Evolutionary conservation across 805 yeast genomes (phyloP).

Genomic region (Candida railenensis): DNA sequence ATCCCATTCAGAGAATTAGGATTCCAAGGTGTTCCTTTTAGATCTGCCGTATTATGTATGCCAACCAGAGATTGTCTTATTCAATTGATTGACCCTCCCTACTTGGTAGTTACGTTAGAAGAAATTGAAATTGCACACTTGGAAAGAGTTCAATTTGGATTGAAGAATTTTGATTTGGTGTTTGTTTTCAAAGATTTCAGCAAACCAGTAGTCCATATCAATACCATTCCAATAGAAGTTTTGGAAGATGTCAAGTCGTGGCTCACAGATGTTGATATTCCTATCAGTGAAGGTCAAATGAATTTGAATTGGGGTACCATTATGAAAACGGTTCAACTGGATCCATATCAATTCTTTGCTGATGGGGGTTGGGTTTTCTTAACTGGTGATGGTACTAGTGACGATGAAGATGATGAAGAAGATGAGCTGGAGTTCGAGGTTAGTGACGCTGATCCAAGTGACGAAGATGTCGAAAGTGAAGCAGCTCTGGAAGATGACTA

Average conservation of each 20-base stretch:
- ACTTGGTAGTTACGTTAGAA: conserved; percentile 82
- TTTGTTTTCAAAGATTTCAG: conserved; percentile 90
- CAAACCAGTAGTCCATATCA: conserved; percentile 85
- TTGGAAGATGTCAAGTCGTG: conserved; percentile 92
- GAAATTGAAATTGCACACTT: conserved; percentile 94
- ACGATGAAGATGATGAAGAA: conserved; percentile 64
- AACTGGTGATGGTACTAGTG: conserved; percentile 77
- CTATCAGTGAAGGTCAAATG: conserved; percentile 91
- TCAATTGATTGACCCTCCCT: conserved; percentile 93
- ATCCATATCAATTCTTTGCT: conserved; percentile 88
- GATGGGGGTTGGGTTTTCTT: conserved; percentile 98
- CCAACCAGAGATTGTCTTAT: conserved; percentile 97
- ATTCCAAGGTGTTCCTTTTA: conserved; percentile 94
- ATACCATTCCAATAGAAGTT: conserved; percentile 90
- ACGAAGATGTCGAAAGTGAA: conserved; percentile 60
- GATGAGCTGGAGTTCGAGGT: conserved; percentile 73
- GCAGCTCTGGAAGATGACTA: conserved; percentile 40
- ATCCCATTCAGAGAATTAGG: conserved; percentile 95
- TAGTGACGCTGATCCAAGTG: conserved; percentile 58
- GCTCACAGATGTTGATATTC: conserved; percentile 97
- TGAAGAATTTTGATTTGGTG: conserved; percentile 95
- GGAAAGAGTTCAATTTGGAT: conserved; percentile 96
- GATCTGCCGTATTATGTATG: conserved; percentile 91
- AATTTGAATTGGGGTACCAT: conserved; percentile 94
- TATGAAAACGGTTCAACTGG: conserved; percentile 89